Evolutionary conservation across 306 rosid genomes (phyloP), one percentile per base, ranked within the genome.

Genomic region (Crotalaria pallida): DNA sequence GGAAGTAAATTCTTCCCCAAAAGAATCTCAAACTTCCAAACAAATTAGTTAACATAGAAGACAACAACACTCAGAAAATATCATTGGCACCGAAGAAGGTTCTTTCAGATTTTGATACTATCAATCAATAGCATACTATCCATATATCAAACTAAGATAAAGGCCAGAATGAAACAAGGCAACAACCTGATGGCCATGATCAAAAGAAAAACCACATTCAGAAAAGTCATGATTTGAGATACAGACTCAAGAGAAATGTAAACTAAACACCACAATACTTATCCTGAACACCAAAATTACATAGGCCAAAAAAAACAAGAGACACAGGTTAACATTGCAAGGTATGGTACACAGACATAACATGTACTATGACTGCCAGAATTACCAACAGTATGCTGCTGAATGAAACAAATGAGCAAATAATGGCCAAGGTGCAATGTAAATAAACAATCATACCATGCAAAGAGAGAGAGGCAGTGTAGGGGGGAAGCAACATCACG

Each of bases 81-180:
- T 80, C 74, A 77, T 80, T 24, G 87, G 80, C 34, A 75, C 73
- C 12, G 78, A 44, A 65, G 84, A 77, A 56, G 81, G 49, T 63
- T 69, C 83, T 10, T 31, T 55, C 55, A 85, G 82, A 81, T 87
- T 78, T 63, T 71, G 92, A 81, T 85, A 95, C 82, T 82, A 86
- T 97, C 99, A 95, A 81, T 89, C 92, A 51, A 95, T 92, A 79
- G 91, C 96, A 18, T 89, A 79, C 72, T 89, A 36, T 67, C 96
- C 92, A 63, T 88, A 91, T 41, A 80, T 61, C 77, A 91, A 67
- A 56, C 26, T 72, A 63, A 87, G 83, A 73, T 89, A 89, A 5
- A 91, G 1, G 58, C 79, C 36, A 17, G 80, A 83, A 22, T 91
- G 82, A 77, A 82, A 45, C 80, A 71, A 73, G 58, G 85, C 84